These are phyloP conservation scores for Cryptomeria japonica DNA, from an alignment of 75 land plant species.

Conservation along the genomic window DNA sequence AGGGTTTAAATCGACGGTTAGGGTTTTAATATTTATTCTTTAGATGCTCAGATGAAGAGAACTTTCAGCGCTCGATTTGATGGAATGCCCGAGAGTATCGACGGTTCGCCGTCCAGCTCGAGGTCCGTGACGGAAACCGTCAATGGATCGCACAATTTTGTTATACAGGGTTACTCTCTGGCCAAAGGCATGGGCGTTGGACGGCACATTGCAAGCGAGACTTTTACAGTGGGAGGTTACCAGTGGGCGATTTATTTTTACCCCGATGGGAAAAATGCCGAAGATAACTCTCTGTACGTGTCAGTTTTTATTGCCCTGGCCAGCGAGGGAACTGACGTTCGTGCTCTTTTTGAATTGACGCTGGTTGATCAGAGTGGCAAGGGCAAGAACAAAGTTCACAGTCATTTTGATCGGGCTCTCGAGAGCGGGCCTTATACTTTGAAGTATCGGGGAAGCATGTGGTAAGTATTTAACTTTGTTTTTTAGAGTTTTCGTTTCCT, in stretches of 20 bases:
- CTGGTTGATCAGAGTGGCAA: conserved; percentile 70
- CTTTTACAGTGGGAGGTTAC: conserved; percentile 46
- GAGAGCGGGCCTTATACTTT: conserved; percentile 54
- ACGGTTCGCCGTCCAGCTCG: conserved; percentile 36
- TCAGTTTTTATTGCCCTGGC: conserved; percentile 48
- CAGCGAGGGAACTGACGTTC: conserved; percentile 65
- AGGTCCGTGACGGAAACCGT: conserved; percentile 71
- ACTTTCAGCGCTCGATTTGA: neutral
- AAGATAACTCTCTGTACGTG: conserved; percentile 44
- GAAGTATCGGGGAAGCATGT: conserved; percentile 54
- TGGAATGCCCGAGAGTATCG: neutral
- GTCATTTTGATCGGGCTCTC: conserved; percentile 50
- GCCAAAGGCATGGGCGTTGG: conserved; percentile 85
- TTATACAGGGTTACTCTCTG: conserved; percentile 70
- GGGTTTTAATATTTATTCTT: neutral
- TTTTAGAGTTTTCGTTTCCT: neutral
- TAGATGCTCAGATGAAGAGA: conserved; percentile 4
- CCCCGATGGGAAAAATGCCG: conserved; percentile 49
- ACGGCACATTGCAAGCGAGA: conserved; percentile 70
- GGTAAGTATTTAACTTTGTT: conserved; percentile 14
- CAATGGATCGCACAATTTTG: conserved; percentile 74
- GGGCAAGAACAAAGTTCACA: conserved; percentile 51
- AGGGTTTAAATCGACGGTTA: neutral
- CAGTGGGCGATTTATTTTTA: conserved; percentile 55
- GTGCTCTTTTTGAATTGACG: conserved; percentile 69